Base-by-base conservation (phyloP, 345 rosid species). In the Passiflora organensis region DNA sequence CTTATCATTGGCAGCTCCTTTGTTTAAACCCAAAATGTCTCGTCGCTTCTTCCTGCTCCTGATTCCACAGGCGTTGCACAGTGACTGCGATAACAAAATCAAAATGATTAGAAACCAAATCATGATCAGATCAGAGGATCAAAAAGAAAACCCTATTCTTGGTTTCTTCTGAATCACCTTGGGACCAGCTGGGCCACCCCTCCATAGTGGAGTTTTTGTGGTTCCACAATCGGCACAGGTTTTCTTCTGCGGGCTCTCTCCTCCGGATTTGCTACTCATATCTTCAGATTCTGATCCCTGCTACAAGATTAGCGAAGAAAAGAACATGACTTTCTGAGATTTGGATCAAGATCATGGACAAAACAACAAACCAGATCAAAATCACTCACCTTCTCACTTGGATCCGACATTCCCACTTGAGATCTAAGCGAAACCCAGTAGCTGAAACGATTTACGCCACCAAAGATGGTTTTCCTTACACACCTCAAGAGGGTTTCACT, bases 111-210 rank as follows among this genome's bases (percentile, higher is more conserved):
- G 43, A n/a, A 13, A 39, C 51, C 63, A 52, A 16, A 2, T 43
- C 65, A 16, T 25, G n/a, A n/a, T n/a, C n/a, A 51, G 22, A 4
- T 39, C 17, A 37, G 13, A 36, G 1, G 13, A 19, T 19, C 18
- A 38, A 39, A 1, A 18, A 1, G 9, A 18, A 36, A 17, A 3
- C 12, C 5, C 6, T 41, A 50, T 48, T 17, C 54, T n/a, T n/a
- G n/a, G n/a, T n/a, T n/a, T n/a, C n/a, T n/a, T n/a, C 2, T 6
- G 10, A 21, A 24, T 34, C 45, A 84, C 99, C 95, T 89, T 93
- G 4, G 99, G 99, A 0, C 99, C 99, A 0, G 99, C 91, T 8
- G 99, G 99, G 6, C 99, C 99, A 5, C 97, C 91, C 4, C 99
- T 75, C 99, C 99, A 93, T 0, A 93, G 86, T 43, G 99, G 99